Evolutionary conservation across 352 stramenopile genomes (phyloP), one percentile per base, ranked within the genome.

Genomic region (Blastocystis hominis): DNA sequence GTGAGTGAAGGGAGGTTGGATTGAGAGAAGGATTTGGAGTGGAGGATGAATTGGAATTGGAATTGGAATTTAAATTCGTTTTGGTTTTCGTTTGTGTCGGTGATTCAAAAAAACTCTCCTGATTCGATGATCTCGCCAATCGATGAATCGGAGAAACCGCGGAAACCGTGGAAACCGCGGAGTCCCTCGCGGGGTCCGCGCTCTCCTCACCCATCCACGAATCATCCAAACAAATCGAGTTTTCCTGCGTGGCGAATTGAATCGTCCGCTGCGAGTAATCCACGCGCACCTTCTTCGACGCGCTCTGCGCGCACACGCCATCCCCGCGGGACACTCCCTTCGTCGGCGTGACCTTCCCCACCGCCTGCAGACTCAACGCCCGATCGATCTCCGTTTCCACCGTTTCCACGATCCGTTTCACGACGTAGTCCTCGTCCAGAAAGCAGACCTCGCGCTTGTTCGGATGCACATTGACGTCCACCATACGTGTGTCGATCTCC

Each of bases 391-490:
- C 91, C 10, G 40, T 6, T 20, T 80, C 70, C 3, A 84, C 53
- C 20, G 9, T 10, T 20, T 64, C 20, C 4, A 94, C 91, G 3
- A 94, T 38, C 3, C 92, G 90, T 46, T 94, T 91, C 76, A 96
- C 92, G 50, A 98, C 92, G 77, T 94, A 91, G 91, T 98, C 94
- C 89, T 98, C 93, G 89, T 97, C 93, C 34, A 98, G 90, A 61
- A 98, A 96, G 59, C 96, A 93, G 0, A 99, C 95, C 88, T 98
- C 96, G 90, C 92, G 91, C 91, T 99, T 99, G 17, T 95, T 98
- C 15, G 97, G 97, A 89, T 99, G 96, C 1, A 99, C 95, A 89
- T 99, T 99, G 30, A 99, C 97, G 91, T 99, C 97, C 1, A 99
- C 91, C 87, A 98, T 94, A 36, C 91, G 89, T 5, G 93, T 90